Evolutionary conservation across 768 basidiomycete species (phyloP).

Genomic region (Basidioascus undulatus): DNA sequence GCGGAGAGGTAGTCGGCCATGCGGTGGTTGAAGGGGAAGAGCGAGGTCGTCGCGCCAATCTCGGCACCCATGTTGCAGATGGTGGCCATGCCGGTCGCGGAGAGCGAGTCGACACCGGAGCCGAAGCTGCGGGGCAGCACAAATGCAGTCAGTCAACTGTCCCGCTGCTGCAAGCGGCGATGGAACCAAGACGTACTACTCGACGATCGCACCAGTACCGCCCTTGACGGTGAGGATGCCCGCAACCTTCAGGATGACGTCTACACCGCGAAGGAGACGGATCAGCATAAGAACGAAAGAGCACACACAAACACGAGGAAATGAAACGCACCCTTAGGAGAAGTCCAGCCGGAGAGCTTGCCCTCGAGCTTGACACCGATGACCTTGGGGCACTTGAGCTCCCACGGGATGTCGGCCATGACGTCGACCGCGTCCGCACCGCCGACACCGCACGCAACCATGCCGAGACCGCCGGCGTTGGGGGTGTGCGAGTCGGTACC

Average conservation of each 20-base stretch:
- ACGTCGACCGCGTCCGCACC: slow-evolving; percentile 99
- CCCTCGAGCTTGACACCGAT: slow-evolving; percentile 94
- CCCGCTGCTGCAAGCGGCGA: slow-evolving; percentile 91
- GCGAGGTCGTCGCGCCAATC: slow-evolving; percentile 92
- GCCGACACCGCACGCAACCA: slow-evolving; percentile 98
- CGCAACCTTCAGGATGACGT: slow-evolving; percentile 96
- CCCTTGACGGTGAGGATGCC: slow-evolving; percentile 98
- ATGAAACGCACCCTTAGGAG: slow-evolving; percentile 57
- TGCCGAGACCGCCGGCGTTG: slow-evolving; percentile 96
- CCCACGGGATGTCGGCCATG: slow-evolving; percentile 96
- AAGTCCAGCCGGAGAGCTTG: slow-evolving; percentile 88
- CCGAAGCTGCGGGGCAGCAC: slow-evolving; percentile 95
- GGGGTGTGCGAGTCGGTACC: slow-evolving; percentile 99
- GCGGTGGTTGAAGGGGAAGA: slow-evolving; percentile 94
- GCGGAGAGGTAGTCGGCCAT: slow-evolving; percentile 85
- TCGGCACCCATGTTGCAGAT: slow-evolving; percentile 99
- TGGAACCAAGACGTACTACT: slow-evolving; percentile 85
- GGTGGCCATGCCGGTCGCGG: slow-evolving; percentile 97
- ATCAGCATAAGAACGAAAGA: slow-evolving; percentile 2
- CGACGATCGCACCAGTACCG: slow-evolving; percentile 94
- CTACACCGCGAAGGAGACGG: slow-evolving; percentile 20
- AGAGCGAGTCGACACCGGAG: slow-evolving; percentile 80
- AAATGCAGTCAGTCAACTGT: slow-evolving; percentile 99
- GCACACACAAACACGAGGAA: not conserved
- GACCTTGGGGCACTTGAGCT: slow-evolving; percentile 96